Percentiles rank a stretch among this genome's conserved stretches.
Evolutionary conservation across 495 filamentous ascomycete genomes (phyloP).

Genomic region (Aspergillus bertholletiae): DNA sequence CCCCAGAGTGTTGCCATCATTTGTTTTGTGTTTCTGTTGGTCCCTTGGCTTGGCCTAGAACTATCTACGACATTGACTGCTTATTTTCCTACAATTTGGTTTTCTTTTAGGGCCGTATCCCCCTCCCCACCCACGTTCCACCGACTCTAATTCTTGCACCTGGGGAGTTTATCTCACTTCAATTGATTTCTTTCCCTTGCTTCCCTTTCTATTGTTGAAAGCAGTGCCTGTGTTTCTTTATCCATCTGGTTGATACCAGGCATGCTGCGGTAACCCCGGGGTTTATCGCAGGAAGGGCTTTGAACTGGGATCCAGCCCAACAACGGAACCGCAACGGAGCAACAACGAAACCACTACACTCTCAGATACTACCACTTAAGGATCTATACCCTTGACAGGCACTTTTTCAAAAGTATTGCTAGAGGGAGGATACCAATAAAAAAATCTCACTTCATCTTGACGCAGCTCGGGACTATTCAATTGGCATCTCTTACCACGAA

Average conservation of each 20-base stretch:
- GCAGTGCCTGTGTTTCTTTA: neutral
- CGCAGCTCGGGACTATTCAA: neutral
- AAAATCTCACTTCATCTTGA: neutral
- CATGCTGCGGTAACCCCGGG: neutral
- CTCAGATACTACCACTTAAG: neutral
- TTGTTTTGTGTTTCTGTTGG: conserved; percentile 1
- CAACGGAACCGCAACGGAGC: no score
- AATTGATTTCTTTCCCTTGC: neutral
- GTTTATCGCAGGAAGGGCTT: neutral
- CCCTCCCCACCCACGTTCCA: neutral
- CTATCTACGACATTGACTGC: neutral
- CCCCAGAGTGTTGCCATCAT: neutral
- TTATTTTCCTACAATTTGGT: neutral
- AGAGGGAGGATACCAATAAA: neutral
- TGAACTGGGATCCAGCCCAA: conserved; percentile 6
- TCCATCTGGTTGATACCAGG: neutral
- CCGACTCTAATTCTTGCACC: neutral
- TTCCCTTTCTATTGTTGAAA: neutral
- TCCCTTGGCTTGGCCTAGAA: neutral
- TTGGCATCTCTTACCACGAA: neutral
- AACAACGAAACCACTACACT: neutral
- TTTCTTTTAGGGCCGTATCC: neutral
- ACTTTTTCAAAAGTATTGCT: neutral
- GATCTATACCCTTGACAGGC: neutral
- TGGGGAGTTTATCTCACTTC: neutral